phyloP scores from a whole-genome alignment of 306 rosid genomes.

The Adenanthera pavonina region DNA sequence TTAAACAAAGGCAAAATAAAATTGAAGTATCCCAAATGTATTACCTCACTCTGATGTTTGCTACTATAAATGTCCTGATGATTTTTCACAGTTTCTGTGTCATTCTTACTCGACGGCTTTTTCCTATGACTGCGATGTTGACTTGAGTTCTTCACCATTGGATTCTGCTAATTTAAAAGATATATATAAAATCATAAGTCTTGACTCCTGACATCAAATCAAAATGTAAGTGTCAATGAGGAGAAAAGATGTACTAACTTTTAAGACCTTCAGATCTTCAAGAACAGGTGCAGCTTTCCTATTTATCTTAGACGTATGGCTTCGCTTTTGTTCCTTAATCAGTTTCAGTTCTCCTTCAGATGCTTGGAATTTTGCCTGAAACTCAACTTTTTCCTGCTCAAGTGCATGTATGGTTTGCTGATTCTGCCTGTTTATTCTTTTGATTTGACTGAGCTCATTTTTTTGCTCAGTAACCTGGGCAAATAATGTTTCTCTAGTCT shows the following conservation, averaged over 20 bases:
- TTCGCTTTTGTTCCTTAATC: constrained; percentile 56
- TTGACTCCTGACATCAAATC: constrained; percentile 10
- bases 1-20: constrained; percentile 36
- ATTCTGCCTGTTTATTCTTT: constrained; percentile 51
- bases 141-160: constrained; percentile 55
- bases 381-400: constrained; percentile 57
- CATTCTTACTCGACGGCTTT: constrained; percentile 58
- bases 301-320: constrained; percentile 44
- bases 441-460: constrained; percentile 49
- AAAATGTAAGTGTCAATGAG: constrained; percentile 38
- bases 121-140: constrained; percentile 58
- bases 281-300: constrained; percentile 50
- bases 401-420: constrained; percentile 54
- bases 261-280: constrained; percentile 62
- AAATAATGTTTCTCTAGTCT: constrained; percentile 47
- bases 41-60: constrained; percentile 68
- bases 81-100: constrained; percentile 57
- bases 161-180: constrained; percentile 54
- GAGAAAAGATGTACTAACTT: constrained; percentile 53
- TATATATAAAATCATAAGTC: constrained; percentile 22
- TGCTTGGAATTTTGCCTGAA: constrained; percentile 47
- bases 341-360: constrained; percentile 57
- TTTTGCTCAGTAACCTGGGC: constrained; percentile 44
- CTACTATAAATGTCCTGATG: constrained; percentile 48
- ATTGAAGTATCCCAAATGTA: constrained; percentile 38